Evolutionary conservation across 106 monocot species (phyloP).

Genomic region (Phalaenopsis aphrodite): DNA sequence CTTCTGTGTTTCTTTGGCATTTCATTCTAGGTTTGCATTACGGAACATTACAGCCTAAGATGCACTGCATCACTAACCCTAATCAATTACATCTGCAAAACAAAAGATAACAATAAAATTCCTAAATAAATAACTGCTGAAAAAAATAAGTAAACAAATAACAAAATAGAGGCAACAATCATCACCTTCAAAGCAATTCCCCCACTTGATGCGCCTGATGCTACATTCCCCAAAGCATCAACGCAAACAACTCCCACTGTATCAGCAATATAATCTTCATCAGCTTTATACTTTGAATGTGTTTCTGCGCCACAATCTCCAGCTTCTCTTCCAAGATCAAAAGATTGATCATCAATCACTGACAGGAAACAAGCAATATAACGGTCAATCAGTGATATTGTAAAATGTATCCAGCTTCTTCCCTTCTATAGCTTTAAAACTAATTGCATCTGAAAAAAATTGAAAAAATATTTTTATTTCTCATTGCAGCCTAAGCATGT

Average conservation of each 20-base stretch:
- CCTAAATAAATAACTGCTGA: neutral
- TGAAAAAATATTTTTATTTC: too few species aligned
- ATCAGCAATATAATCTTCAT: conserved; percentile 67
- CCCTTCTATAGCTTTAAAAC: neutral
- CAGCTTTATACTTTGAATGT: conserved; percentile 5
- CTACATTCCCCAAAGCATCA: conserved; percentile 62
- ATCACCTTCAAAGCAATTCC: conserved; percentile 91
- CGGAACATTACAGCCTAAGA: neutral
- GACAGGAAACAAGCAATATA: neutral
- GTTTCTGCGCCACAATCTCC: neutral
- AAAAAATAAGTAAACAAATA: neutral
- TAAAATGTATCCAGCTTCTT: neutral
- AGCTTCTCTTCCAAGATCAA: conserved; percentile 10
- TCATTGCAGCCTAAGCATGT: too few species aligned
- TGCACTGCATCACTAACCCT: neutral
- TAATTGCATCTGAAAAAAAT: neutral
- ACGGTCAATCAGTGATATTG: neutral
- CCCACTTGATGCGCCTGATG: conserved; percentile 93
- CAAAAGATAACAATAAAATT: neutral
- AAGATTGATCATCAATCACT: conserved; percentile 16
- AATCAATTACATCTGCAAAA: neutral
- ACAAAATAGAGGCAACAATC: neutral
- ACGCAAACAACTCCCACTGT: conserved; percentile 96
- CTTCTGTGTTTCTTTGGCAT: neutral
- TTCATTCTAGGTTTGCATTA: neutral